Evolutionary conservation across 768 basidiomycete species (phyloP), one percentile per base, ranked within the genome.

Genomic region (Trametes maxima): DNA sequence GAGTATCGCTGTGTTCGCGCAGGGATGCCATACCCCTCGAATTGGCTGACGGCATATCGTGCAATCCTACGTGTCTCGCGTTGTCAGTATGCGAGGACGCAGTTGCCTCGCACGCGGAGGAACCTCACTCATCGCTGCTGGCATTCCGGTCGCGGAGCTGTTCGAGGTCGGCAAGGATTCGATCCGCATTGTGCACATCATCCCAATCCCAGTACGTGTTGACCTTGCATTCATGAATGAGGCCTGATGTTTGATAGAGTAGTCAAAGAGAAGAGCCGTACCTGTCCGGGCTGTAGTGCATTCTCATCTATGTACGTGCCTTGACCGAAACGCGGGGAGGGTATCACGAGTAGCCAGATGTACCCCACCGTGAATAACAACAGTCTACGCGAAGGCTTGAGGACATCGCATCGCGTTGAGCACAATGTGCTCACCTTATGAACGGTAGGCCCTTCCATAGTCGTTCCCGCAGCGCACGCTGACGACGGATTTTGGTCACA

Each of bases 301-400:
- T 98, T 97, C 77, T 99, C 97, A 72, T 96, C 94, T 51, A 96
- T 89, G 71, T 94, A 96, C 10, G 87, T 91, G 10, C 77, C 73
- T 64, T 85, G 81, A 17, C 85, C 87, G 5, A 95, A 78, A 0
- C 76, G 76, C 5, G 85, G 78, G 13, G 81, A 79, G 3, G 95
- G 95, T 54, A 97, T 79, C 5, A 83, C 75, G n/a, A 88, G 65
- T 74, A 97, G 82, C 94, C 95, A 98, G n/a, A 84, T 50, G 72
- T 92, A 86, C 13, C 94, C 94, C 5, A 77, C 75, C 24, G 79
- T 54, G 54, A 93, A 81, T 24, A 97, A 75, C 5, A 76, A 45
- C 2, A 81, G 63, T 72, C 92, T 92, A 59, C 16, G 7, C 45
- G 39, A 44, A 16, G 6, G 21, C 17, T 21, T 40, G 21, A 48